Evolutionary conservation across 257 asterid genomes (phyloP).

Genomic region (Ajuga chamaepitys): DNA sequence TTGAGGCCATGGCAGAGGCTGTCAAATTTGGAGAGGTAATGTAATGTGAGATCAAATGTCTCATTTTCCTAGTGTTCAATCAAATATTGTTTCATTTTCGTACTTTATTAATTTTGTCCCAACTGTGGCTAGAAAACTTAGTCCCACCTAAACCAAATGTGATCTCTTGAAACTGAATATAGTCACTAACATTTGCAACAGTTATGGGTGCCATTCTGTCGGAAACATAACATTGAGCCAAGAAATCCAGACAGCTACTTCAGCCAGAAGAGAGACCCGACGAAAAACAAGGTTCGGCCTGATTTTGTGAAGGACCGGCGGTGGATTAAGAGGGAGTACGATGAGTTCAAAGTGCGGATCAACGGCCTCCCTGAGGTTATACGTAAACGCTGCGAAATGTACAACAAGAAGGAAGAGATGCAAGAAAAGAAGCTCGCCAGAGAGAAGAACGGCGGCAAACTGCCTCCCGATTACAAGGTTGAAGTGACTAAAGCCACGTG

Average conservation of each 20-base stretch:
- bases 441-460: constrained; percentile 44
- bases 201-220: constrained; percentile 96
- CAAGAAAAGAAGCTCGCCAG: constrained; percentile 37
- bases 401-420: constrained; percentile 51
- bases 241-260: constrained; percentile 96
- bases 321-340: constrained; percentile 97
- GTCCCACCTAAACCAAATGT: too few species aligned
- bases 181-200: constrained; percentile 2
- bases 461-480: constrained; percentile 36
- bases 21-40: constrained; percentile 81
- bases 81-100: too few species aligned
- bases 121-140: too few species aligned
- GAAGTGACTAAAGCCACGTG: constrained; percentile 59
- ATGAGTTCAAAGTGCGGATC: constrained; percentile 90
- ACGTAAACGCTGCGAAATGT: constrained; percentile 55
- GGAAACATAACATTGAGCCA: constrained; percentile 85
- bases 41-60: too few species aligned
- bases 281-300: constrained; percentile 63
- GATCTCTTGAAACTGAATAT: too few species aligned
- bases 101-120: too few species aligned
- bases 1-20: constrained; percentile 99
- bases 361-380: constrained; percentile 79
- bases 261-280: constrained; percentile 71
- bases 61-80: too few species aligned
- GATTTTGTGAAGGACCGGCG: constrained; percentile 95